A percentile compares a stretch with the other conserved stretches of the same genome.
These are phyloP conservation scores for Cladophialophora chaetospira DNA, from an alignment of 2,329 filamentous ascomycete genomes.

Conservation along the genomic window DNA sequence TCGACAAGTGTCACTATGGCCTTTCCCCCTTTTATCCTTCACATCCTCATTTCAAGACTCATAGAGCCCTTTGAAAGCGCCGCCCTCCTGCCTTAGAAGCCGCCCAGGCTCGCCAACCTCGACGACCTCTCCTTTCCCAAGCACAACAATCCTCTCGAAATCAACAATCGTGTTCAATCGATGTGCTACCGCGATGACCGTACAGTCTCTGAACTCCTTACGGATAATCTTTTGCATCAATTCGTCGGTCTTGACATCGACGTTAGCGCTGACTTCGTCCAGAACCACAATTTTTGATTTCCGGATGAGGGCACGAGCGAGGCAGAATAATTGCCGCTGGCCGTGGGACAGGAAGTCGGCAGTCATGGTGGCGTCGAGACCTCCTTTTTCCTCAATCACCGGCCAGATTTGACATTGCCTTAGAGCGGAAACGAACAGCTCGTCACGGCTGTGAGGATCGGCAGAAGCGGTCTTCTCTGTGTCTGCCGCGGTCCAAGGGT, in stretches of 20 bases:
- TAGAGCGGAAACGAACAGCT: constrained; percentile 41
- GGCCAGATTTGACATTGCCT: constrained; percentile 42
- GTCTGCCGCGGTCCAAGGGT: constrained; percentile 36
- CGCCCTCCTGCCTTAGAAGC: constrained; percentile 37
- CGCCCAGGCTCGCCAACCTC: constrained; percentile 33
- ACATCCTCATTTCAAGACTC: not conserved
- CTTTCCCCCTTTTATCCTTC: too few species aligned
- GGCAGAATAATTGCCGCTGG: constrained; percentile 65
- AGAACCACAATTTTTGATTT: constrained; percentile 47
- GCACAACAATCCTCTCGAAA: constrained; percentile 61
- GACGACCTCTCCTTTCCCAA: constrained; percentile 42
- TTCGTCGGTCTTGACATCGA: constrained; percentile 60
- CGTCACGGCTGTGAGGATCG: constrained; percentile 30
- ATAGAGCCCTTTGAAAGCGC: constrained; percentile 34
- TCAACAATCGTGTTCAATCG: constrained; percentile 63
- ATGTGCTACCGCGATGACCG: constrained; percentile 61
- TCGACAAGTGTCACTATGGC: too few species aligned
- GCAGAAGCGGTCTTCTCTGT: not conserved
- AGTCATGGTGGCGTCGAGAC: constrained; percentile 48
- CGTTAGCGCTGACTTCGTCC: constrained; percentile 49
- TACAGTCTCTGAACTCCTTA: constrained; percentile 57
- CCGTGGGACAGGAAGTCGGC: constrained; percentile 57
- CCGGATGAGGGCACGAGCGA: constrained; percentile 61
- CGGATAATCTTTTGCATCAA: constrained; percentile 60
- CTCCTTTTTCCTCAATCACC: constrained; percentile 43